phyloP scores from a whole-genome alignment of 495 filamentous ascomycete genomes.

The Tuber brumale region DNA sequence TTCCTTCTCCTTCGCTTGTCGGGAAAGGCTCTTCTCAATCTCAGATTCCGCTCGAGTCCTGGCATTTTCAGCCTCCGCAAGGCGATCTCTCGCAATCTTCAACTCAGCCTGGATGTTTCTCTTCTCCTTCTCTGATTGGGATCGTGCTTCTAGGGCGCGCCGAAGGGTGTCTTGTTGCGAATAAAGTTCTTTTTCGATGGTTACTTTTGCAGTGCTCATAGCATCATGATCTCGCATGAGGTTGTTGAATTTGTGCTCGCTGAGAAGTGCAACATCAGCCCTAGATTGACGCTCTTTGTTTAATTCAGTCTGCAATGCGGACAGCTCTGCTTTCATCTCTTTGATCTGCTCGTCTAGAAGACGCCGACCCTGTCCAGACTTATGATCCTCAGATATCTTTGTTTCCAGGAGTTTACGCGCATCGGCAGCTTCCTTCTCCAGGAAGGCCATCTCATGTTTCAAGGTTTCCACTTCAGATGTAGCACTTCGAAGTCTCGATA shows the following conservation, averaged over 20 bases:
- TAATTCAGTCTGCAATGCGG: conserved; percentile 76
- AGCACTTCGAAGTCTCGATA: conserved; percentile 69
- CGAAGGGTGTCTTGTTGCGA: conserved; percentile 92
- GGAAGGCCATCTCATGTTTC: conserved; percentile 69
- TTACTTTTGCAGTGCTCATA: conserved; percentile 94
- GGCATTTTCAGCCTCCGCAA: conserved; percentile 74
- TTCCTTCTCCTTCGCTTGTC: conserved; percentile 75
- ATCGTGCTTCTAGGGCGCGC: conserved; percentile 72
- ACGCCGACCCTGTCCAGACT: conserved; percentile 75
- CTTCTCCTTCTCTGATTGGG: conserved; percentile 72
- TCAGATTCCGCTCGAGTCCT: conserved; percentile 72
- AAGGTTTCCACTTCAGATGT: conserved; percentile 84
- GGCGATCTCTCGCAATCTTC: conserved; percentile 71
- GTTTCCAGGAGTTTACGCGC: conserved; percentile 79
- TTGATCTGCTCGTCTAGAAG: conserved; percentile 81
- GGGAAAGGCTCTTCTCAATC: conserved; percentile 70
- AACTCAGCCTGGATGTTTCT: conserved; percentile 85
- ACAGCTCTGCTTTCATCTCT: conserved; percentile 77
- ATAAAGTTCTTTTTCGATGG: conserved; percentile 96
- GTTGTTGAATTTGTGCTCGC: conserved; percentile 76
- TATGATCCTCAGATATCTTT: conserved; percentile 79
- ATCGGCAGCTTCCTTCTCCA: conserved; percentile 83
- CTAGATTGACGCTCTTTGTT: conserved; percentile 91
- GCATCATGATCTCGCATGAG: conserved; percentile 76
- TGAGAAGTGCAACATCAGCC: conserved; percentile 86